A percentile compares a stretch with the other conserved stretches of the same genome.
Evolutionary conservation across 1,284 basidiomycete species (phyloP).

Genomic region (Tranzscheliella williamsii): DNA sequence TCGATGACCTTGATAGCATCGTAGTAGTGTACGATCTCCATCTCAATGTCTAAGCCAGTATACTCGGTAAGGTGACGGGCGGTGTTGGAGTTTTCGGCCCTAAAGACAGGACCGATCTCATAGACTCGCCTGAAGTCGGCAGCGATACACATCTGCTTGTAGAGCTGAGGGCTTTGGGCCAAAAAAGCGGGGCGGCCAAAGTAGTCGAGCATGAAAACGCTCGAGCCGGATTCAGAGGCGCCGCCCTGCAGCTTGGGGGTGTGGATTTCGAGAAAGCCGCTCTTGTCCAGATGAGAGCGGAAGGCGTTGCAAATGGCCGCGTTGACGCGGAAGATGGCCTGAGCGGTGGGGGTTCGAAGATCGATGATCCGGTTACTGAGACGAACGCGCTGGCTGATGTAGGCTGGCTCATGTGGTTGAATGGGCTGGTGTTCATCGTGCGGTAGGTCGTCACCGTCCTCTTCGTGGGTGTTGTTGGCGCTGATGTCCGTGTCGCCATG

Average conservation of each 20-base stretch:
- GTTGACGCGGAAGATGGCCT: slow-evolving; percentile 55
- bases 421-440: slow-evolving; percentile 28
- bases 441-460: slow-evolving; percentile 8
- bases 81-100: slow-evolving; percentile 59
- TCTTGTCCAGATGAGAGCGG: slow-evolving; percentile 46
- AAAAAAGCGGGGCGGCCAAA: slow-evolving; percentile 56
- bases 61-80: slow-evolving; percentile 57
- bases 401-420: slow-evolving; percentile 23
- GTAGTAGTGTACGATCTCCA: slow-evolving; percentile 57
- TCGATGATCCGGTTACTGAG: slow-evolving; percentile 56
- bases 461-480: slow-evolving; percentile 4
- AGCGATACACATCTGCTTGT: slow-evolving; percentile 58
- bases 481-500: slow-evolving; percentile 19
- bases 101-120: slow-evolving; percentile 58
- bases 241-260: slow-evolving; percentile 57
- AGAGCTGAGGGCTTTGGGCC: slow-evolving; percentile 55
- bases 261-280: slow-evolving; percentile 54
- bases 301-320: slow-evolving; percentile 51
- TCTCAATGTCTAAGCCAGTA: slow-evolving; percentile 57
- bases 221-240: slow-evolving; percentile 53
- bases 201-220: slow-evolving; percentile 56
- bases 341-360: slow-evolving; percentile 50
- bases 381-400: slow-evolving; percentile 49
- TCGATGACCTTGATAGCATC: slow-evolving; percentile 55
- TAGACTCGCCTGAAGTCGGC: slow-evolving; percentile 55